A percentile compares a stretch with the other conserved stretches of the same genome.
Conservation (phyloP, 306 rosid species). For the Biancaea sappan region DNA sequence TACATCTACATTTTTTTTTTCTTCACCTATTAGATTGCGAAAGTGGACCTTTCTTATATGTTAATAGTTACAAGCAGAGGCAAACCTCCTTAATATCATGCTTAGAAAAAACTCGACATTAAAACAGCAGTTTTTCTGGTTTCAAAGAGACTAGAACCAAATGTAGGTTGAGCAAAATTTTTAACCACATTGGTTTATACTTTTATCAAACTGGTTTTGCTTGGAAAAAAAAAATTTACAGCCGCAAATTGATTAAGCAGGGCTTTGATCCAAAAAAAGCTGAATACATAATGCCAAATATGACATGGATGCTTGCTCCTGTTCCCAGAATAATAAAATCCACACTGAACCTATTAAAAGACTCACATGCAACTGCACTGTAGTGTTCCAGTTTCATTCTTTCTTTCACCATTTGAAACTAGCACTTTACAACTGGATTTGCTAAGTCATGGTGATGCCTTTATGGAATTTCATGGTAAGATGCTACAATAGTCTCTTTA, state of each 20-base stretch:
- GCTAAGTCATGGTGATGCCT: constrained; percentile 4
- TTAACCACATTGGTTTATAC: background rate
- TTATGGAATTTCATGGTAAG: constrained; percentile 13
- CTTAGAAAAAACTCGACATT: constrained; percentile 5
- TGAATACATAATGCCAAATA: background rate
- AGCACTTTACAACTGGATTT: background rate
- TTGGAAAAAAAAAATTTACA: background rate
- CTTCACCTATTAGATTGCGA: constrained; percentile 66
- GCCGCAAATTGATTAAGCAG: background rate
- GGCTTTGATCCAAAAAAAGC: background rate
- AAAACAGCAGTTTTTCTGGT: constrained; percentile 19
- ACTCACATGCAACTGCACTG: background rate
- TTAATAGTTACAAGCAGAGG: constrained; percentile 55
- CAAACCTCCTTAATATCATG: constrained; percentile 30
- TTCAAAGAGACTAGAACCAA: constrained; percentile 33
- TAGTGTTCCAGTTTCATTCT: background rate
- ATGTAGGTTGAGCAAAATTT: background rate
- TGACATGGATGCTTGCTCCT: background rate
- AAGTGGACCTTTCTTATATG: constrained; percentile 54
- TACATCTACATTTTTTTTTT: too few relatives aligned
- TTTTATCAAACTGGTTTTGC: constrained; percentile 20
- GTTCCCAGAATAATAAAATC: background rate
- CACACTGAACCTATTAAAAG: background rate
- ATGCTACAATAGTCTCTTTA: background rate
- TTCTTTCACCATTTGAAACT: constrained; percentile 7